phyloP scores from a whole-genome alignment of 2,329 filamentous ascomycete genomes.

The Aureobasidium pullulans region DNA sequence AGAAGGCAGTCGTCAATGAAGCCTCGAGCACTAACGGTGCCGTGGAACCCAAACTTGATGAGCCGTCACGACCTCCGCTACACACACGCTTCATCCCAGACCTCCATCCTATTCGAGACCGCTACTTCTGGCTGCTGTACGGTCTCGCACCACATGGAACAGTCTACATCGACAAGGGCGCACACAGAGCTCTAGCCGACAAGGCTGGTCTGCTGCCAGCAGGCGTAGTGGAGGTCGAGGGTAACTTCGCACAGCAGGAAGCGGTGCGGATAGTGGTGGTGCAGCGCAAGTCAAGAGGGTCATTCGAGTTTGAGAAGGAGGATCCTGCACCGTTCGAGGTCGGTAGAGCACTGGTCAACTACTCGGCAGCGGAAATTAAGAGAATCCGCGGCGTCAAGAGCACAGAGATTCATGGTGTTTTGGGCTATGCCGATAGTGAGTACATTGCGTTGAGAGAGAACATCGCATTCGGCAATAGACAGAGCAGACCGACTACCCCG shows the following conservation, averaged over 20 bases:
- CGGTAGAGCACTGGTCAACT: slow-evolving; percentile 85
- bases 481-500: slow-evolving; percentile 18
- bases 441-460: slow-evolving; percentile 88
- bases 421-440: slow-evolving; percentile 91
- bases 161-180: slow-evolving; percentile 87
- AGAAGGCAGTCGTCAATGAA: slow-evolving; percentile 19
- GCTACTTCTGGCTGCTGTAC: slow-evolving; percentile 95
- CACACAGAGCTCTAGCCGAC: slow-evolving; percentile 67
- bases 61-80: slow-evolving; percentile 46
- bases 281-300: slow-evolving; percentile 37
- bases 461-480: slow-evolving; percentile 60
- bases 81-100: slow-evolving; percentile 93
- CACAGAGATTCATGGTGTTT: slow-evolving; percentile 65
- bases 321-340: slow-evolving; percentile 58
- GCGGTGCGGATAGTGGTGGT: slow-evolving; percentile 81
- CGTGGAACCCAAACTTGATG: slow-evolving; percentile 21
- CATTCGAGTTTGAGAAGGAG: slow-evolving; percentile 36
- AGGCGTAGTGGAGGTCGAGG: slow-evolving; percentile 84
- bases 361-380: slow-evolving; percentile 74
- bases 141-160: slow-evolving; percentile 85
- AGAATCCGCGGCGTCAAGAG: slow-evolving; percentile 81
- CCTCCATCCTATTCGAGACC: slow-evolving; percentile 75
- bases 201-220: slow-evolving; percentile 86
- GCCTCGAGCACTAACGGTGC: slow-evolving; percentile 17
- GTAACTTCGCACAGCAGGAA: slow-evolving; percentile 85